A percentile compares a stretch with the other conserved stretches of the same genome.
phyloP scores from a whole-genome alignment of 2,329 filamentous ascomycete species.

The Reticulascus tulasneorum region DNA sequence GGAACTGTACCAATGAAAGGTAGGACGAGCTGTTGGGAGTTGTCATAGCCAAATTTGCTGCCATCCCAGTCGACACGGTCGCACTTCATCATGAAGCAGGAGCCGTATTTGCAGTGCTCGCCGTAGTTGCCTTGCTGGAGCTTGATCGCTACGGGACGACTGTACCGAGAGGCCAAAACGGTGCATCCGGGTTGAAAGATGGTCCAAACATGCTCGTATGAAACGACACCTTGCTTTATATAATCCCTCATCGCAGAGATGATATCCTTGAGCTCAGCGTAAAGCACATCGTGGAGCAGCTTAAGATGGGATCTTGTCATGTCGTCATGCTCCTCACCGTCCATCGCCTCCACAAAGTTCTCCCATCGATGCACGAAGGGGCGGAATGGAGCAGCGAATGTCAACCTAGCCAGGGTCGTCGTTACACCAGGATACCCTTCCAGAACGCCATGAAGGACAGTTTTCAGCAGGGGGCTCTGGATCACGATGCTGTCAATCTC shows the following conservation, averaged over 20 bases:
- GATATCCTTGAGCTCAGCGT: constrained; percentile 44
- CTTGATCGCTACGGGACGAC: too few species aligned
- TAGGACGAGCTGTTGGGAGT: too few species aligned
- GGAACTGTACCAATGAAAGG: too few species aligned
- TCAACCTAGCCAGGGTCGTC: constrained; percentile 53
- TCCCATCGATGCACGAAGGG: constrained; percentile 64
- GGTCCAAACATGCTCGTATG: not conserved
- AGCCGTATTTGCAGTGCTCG: too few species aligned
- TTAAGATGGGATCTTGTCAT: too few species aligned
- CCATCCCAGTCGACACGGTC: too few species aligned
- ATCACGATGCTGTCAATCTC: constrained; percentile 58
- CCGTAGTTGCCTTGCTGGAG: too few species aligned
- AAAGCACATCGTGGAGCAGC: constrained; percentile 36
- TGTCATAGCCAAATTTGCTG: too few species aligned
- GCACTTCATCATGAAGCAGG: too few species aligned
- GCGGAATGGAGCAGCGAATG: constrained; percentile 56
- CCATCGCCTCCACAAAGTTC: constrained; percentile 34
- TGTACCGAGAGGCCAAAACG: too few species aligned
- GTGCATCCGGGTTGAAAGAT: not conserved
- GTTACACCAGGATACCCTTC: constrained; percentile 56
- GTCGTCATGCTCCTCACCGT: constrained; percentile 35
- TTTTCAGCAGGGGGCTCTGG: constrained; percentile 58
- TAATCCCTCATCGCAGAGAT: constrained; percentile 47
- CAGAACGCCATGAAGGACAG: constrained; percentile 49
- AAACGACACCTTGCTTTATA: constrained; percentile 27